phyloP scores from a whole-genome alignment of 148 eudicot species.

The Tetragonia tetragonoides region DNA sequence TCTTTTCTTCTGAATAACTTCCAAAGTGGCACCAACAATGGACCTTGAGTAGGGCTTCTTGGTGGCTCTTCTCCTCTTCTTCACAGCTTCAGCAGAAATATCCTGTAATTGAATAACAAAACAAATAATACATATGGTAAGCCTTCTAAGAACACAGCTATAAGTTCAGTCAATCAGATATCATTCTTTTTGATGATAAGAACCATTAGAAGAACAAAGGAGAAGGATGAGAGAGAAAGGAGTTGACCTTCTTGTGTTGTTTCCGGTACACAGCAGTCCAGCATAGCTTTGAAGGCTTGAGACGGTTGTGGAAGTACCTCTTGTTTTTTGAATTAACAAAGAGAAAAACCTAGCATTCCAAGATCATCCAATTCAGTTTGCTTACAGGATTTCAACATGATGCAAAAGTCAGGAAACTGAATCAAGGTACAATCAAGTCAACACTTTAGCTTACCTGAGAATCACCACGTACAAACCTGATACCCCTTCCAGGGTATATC shows the following conservation, averaged over 20 bases:
- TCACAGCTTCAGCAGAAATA: slow-evolving; percentile 61
- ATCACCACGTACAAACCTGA: slow-evolving; percentile 48
- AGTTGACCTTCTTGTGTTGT: slow-evolving; percentile 62
- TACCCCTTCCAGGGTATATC: slow-evolving; percentile 60
- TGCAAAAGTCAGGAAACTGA: not conserved
- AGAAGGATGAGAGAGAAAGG: no score
- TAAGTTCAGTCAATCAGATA: not conserved
- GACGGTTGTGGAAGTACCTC: slow-evolving; percentile 69
- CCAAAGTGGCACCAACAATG: slow-evolving; percentile 71
- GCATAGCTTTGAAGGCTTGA: slow-evolving; percentile 63
- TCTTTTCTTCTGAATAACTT: slow-evolving; percentile 69
- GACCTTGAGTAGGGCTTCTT: slow-evolving; percentile 80
- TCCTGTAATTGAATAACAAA: slow-evolving; percentile 30
- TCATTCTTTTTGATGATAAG: no score
- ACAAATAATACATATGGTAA: no score
- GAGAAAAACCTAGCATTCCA: slow-evolving; percentile 46
- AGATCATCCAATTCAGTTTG: not conserved
- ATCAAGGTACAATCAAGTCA: not conserved
- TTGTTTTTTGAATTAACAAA: slow-evolving; percentile 62
- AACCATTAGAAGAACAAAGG: no score
- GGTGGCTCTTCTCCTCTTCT: slow-evolving; percentile 68
- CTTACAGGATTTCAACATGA: not conserved
- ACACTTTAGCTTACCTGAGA: slow-evolving; percentile 39
- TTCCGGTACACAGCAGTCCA: slow-evolving; percentile 75
- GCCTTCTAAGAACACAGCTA: no score